Base-by-base conservation (phyloP, 1,139 yeast genomes). In the Sugiyamaella sp. region DNA sequence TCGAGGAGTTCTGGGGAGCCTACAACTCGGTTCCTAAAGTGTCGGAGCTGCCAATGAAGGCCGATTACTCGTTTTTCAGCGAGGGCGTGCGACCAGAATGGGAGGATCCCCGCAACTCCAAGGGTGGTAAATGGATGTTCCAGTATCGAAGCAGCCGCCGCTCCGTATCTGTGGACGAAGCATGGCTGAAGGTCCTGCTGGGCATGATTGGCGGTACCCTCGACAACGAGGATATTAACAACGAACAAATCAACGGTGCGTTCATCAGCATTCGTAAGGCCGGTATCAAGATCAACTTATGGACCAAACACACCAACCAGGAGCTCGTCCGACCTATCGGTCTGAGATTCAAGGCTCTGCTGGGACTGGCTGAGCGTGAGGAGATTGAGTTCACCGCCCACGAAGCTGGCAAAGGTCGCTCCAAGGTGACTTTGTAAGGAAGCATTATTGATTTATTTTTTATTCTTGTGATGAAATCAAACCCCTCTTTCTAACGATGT, bases 1-100 rank as follows among this genome's bases (percentile, higher is more conserved):
- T 93, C 48, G 99, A 93, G 76, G 98, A 93, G 74, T 93, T 93
- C 77, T 93, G 99, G 99, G 99, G 99, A 24, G 87, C 91, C 62
- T 89, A 84, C 78, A 93, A 93, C 74, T 87, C 96, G 52, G 86
- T 93, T 65, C 98, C 99, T 61, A 85, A 84, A 66, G 97, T 97
- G 53, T 82, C 85, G 63, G 97, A 90, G 70, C 80, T 93, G 69
- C 98, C 98, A 61, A 73, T 86, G 66, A 89, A 86, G 74, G 88
- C 97, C 12, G 99, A 95, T 73, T 93, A 93, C 76, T 97, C 95
- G 71, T 82, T 93, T 69, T 93, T 95, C 79, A 88, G 93, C 75
- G 88, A 87, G 70, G 97, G 93, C 54, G 84, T 95, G 66, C 87
- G 90, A 72, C 99, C 99, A 54, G 98, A 93, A 78, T 93, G 99